A percentile compares a stretch with the other conserved stretches of the same genome.
Evolutionary conservation across 768 basidiomycete genomes (phyloP).

Genomic region (Mycena epipterygia): DNA sequence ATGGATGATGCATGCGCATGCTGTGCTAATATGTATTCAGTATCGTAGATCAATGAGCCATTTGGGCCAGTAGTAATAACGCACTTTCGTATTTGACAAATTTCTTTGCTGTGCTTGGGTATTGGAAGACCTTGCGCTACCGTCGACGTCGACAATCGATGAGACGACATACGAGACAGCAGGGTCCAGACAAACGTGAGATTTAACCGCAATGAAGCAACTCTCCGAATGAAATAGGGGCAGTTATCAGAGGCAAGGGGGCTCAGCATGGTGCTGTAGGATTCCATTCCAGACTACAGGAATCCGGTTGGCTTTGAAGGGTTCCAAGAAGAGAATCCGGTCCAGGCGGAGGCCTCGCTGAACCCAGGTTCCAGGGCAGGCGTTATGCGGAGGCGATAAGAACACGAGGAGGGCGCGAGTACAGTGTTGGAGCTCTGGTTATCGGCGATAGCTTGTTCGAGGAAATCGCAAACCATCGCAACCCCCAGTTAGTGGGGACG

Average conservation of each 20-base stretch:
- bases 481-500: no score
- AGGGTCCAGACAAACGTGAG: neutral
- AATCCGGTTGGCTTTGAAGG: neutral
- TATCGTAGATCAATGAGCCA: constrained; percentile 16
- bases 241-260: neutral
- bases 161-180: neutral
- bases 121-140: neutral
- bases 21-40: neutral
- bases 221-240: no score
- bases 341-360: constrained; percentile 16
- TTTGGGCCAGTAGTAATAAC: constrained; percentile 20
- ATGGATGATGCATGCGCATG: no score
- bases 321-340: neutral
- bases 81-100: constrained; percentile 12
- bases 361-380: neutral
- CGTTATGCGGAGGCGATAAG: neutral
- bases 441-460: constrained; percentile 1
- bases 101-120: neutral
- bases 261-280: neutral
- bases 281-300: no score
- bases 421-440: constrained; percentile 1
- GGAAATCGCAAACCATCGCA: constrained; percentile 14
- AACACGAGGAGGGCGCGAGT: constrained; percentile 19
- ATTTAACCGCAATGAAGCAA: neutral
- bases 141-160: neutral